Percentiles rank a stretch among this genome's conserved stretches.
phyloP scores from a whole-genome alignment of 768 basidiomycete species.

The Butyriboletus loyo region DNA sequence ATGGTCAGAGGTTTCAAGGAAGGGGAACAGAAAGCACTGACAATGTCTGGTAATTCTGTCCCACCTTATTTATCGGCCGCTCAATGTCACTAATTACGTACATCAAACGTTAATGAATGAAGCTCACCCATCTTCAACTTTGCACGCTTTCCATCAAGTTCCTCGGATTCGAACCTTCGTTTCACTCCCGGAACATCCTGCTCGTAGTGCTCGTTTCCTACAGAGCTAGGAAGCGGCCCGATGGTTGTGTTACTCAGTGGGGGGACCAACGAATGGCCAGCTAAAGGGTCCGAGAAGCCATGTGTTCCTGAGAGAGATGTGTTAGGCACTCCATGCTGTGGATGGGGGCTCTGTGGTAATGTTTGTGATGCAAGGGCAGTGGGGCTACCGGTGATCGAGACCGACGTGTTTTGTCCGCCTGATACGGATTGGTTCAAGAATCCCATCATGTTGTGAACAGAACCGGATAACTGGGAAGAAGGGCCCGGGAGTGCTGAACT shows the following conservation, averaged over 20 bases:
- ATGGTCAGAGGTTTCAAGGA: conserved; percentile 10
- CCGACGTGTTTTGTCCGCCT: conserved; percentile 16
- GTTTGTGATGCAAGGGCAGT: conserved; percentile 23
- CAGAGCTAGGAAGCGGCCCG: conserved; percentile 8
- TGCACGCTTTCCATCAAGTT: conserved; percentile 64
- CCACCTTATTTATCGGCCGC: conserved; percentile 26
- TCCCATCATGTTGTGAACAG: conserved; percentile 24
- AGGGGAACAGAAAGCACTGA: conserved; percentile 32
- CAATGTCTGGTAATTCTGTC: conserved; percentile 50
- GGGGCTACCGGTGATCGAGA: conserved; percentile 24
- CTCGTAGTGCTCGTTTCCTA: conserved; percentile 41
- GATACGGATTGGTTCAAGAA: conserved; percentile 25
- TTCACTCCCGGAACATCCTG: conserved; percentile 65
- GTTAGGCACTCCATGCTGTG: conserved; percentile 22
- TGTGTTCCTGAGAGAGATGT: conserved; percentile 24
- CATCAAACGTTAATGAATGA: conserved; percentile 21
- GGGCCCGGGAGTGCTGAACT: conserved; percentile 9
- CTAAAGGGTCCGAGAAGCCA: conserved; percentile 24
- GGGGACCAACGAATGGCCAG: conserved; percentile 17
- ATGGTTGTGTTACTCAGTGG: conserved; percentile 12
- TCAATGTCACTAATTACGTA: conserved; percentile 26
- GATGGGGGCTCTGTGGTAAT: conserved; percentile 32
- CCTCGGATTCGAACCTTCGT: conserved; percentile 67
- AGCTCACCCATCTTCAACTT: conserved; percentile 69
- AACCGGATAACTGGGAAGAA: conserved; percentile 20